Conservation (phyloP, 2,329 filamentous ascomycete genomes). For the Exophiala sp. region DNA sequence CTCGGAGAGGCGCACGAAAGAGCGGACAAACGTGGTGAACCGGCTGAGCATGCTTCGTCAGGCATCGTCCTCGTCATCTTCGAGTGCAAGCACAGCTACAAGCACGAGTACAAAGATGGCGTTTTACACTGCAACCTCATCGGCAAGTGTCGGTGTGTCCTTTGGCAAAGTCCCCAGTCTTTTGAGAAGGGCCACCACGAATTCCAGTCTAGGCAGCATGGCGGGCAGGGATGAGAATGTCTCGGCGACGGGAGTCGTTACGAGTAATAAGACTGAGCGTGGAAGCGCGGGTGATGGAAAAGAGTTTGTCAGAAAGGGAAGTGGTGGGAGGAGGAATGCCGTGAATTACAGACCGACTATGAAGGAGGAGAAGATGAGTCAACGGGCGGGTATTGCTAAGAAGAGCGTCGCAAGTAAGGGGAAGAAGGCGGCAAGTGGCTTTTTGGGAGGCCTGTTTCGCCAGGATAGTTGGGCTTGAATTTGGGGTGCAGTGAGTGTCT, state of each 20-base stretch:
- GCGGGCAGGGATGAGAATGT: slow-evolving; percentile 37
- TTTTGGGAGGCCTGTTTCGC: slow-evolving; percentile 26
- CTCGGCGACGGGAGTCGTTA: slow-evolving; percentile 27
- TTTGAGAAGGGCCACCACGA: slow-evolving; percentile 28
- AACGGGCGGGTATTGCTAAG: slow-evolving; percentile 24
- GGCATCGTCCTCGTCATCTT: slow-evolving; percentile 38
- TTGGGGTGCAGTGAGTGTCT: not conserved
- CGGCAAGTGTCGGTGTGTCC: slow-evolving; percentile 3
- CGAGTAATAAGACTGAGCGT: slow-evolving; percentile 24
- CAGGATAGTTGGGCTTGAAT: slow-evolving; percentile 23
- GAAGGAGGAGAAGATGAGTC: slow-evolving; percentile 28
- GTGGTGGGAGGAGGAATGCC: slow-evolving; percentile 24
- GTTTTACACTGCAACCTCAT: slow-evolving; percentile 20
- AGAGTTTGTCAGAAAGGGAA: slow-evolving; percentile 27
- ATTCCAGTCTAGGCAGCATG: slow-evolving; percentile 23
- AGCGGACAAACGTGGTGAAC: slow-evolving; percentile 43
- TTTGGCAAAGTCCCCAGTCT: slow-evolving; percentile 24
- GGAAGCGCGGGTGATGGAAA: slow-evolving; percentile 26
- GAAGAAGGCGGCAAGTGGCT: slow-evolving; percentile 16
- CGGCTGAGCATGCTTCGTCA: slow-evolving; percentile 43
- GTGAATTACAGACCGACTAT: slow-evolving; percentile 27
- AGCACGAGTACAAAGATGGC: slow-evolving; percentile 22
- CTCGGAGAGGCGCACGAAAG: slow-evolving; percentile 33
- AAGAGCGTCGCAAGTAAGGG: slow-evolving; percentile 17
- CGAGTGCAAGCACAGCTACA: not conserved